Base-by-base conservation (phyloP, 495 filamentous ascomycete genomes). In the Xylaria telfairii region DNA sequence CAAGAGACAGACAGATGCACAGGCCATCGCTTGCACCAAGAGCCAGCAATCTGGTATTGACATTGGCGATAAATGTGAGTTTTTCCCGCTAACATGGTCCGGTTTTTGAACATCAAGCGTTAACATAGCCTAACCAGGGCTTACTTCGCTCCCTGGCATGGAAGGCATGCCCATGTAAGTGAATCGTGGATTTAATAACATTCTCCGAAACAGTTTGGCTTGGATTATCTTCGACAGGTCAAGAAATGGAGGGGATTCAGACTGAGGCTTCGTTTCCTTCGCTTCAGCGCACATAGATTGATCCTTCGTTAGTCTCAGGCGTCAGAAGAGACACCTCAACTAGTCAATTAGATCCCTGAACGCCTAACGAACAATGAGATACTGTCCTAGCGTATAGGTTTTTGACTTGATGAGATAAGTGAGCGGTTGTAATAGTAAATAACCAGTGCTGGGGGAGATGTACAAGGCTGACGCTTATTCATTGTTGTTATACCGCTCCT, bases 11-110 rank as follows among this genome's bases (percentile, higher is more conserved):
- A 71, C 76, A 21, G 73, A 77, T 60, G 73, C 74, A 53, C 46
- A 68, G 4, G 81, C 81, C 53, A 78, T 78, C 68, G 75, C 76
- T 49, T 83, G 82, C 71, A 73, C 74, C 65, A 80, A 80, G 73
- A 73, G 72, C 54, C 78, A 81, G 72, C 76, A 75, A 46, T 77
- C 77, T 34, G n/a, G 71, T 26, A 76, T 82, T 69, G 65, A 72
- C 21, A 76, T 80, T 28, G 80, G 76, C 30, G 75, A 78, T 57
- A 65, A 74, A 21, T 78, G 76, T 78, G 24, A 78, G 76, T 71
- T 8, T 30, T 59, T 7, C 13, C 28, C 13, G n/a, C 26, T 56
- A 0, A 37, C 13, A 19, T 30, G 28, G 65, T 53, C n/a, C 42
- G 12, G 9, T 5, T 8, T 32, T 32, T 0, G 32, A n/a, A 17